Base-by-base conservation (phyloP, 441 rosid species). In the Arabidopsis hybrid region DNA sequence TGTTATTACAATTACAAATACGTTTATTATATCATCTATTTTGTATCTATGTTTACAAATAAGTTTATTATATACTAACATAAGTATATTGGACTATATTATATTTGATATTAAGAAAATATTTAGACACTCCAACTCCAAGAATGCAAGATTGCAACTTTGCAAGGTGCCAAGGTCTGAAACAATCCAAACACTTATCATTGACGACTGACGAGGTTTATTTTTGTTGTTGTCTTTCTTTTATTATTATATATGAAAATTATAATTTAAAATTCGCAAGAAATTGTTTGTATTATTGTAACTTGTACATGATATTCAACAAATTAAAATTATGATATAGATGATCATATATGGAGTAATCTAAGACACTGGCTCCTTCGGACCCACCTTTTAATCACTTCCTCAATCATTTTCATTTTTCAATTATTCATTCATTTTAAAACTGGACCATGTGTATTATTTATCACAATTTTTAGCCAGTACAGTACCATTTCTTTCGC, bases 331-430 rank as follows among this genome's bases (percentile, higher is more conserved):
- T 43, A 29, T 40, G 59, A 29, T 21, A 36, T 39, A 10, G 42
- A 31, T 6, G 58, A 75, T 75, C 64, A 21, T 21, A 21, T 21
- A 21, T 21, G 26, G 50, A 60, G 49, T 34, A 68, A 61, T 75
- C 65, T 61, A 61, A 75, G 70, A 69, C 65, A 75, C 43, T 62
- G 65, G 52, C 69, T 46, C 36, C 13, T 12, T 55, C 18, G 79
- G 58, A 38, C 56, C 79, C 62, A 62, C 7, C 16, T 40, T 38
- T 55, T 45, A 55, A 69, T 63, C 36, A 56, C 58, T 46, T 7
- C 45, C 4, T 46, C 74, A 69, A 75, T 75, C 65, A 62, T 75
- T 31, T 31, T 31, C 32, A 31, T 3, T 31, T 3, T 67, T 21
- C 26, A 21, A 21, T 21, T 21, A 21, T 21, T 21, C 26, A 21